A percentile compares a stretch with the other conserved stretches of the same genome.
Conservation (phyloP, 306 rosid species). For the Leucaena leucocephala region DNA sequence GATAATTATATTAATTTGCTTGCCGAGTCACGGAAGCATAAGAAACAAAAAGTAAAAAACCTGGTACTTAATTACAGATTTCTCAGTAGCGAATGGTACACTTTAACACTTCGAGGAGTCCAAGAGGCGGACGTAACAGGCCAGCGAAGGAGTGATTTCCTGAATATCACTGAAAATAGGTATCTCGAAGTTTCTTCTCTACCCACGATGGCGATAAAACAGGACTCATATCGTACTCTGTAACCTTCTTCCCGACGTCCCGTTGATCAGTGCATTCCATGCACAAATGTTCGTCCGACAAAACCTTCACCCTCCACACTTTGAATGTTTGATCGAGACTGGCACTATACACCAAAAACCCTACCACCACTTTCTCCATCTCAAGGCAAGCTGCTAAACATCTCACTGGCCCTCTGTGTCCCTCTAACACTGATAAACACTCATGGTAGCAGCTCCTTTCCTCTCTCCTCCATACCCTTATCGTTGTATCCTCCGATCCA, state of each 20-base stretch:
- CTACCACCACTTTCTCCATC: slow-evolving; percentile 24
- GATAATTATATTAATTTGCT: background rate
- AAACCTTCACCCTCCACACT: slow-evolving; percentile 73
- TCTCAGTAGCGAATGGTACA: background rate
- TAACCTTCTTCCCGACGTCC: slow-evolving; percentile 30
- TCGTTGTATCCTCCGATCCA: slow-evolving; percentile 81
- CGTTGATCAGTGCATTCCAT: slow-evolving; percentile 34
- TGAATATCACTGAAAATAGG: slow-evolving; percentile 25
- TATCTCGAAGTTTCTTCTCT: slow-evolving; percentile 60
- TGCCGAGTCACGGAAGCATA: background rate
- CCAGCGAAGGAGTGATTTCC: background rate
- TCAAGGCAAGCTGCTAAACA: slow-evolving; percentile 72
- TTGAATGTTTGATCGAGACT: slow-evolving; percentile 75
- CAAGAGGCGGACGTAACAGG: background rate
- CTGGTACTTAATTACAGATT: background rate
- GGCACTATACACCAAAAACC: slow-evolving; percentile 45
- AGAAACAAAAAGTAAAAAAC: background rate
- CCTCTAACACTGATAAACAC: slow-evolving; percentile 70
- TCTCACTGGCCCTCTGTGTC: slow-evolving; percentile 81
- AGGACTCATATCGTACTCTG: slow-evolving; percentile 53
- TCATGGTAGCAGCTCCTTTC: slow-evolving; percentile 71
- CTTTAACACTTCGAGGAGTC: background rate
- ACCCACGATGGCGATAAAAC: slow-evolving; percentile 79
- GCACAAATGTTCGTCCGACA: slow-evolving; percentile 49
- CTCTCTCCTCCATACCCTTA: slow-evolving; percentile 71